A percentile compares a stretch with the other conserved stretches of the same genome.
Evolutionary conservation across 768 basidiomycete species (phyloP).

Genomic region (Phaffia australis): DNA sequence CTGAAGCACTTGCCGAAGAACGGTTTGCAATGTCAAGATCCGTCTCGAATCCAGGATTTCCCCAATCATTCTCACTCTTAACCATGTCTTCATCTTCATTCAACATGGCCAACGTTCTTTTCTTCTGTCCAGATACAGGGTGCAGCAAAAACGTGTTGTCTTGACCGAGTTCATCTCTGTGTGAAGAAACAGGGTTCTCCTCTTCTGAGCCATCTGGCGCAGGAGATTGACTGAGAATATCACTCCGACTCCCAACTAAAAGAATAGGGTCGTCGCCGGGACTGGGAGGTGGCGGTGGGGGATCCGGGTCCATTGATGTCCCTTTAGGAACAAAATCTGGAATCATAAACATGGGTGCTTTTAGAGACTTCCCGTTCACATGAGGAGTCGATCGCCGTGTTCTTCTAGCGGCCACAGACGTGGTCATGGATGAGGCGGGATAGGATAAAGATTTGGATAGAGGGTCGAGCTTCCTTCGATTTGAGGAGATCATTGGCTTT

Average conservation of each 20-base stretch:
- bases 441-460: no score
- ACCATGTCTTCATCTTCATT: neutral
- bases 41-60: neutral
- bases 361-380: neutral
- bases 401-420: neutral
- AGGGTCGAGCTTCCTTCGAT: no score
- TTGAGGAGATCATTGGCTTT: no score
- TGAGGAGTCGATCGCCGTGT: slow-evolving; percentile 15
- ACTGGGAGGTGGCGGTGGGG: slow-evolving; percentile 20
- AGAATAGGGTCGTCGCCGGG: slow-evolving; percentile 24
- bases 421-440: neutral
- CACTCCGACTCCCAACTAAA: slow-evolving; percentile 2
- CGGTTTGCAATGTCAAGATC: slow-evolving; percentile 4
- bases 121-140: slow-evolving; percentile 1
- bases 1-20: neutral
- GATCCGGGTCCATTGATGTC: slow-evolving; percentile 9
- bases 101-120: neutral
- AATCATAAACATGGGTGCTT: neutral
- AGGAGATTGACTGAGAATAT: neutral
- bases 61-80: slow-evolving; percentile 1
- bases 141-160: neutral
- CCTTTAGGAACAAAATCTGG: neutral
- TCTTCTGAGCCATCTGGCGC: no score
- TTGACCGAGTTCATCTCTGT: neutral
- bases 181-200: neutral